These are phyloP conservation scores for Eimeria necatrix DNA, from an alignment of 169 alveolate genomes.

Conservation along the genomic window DNA sequence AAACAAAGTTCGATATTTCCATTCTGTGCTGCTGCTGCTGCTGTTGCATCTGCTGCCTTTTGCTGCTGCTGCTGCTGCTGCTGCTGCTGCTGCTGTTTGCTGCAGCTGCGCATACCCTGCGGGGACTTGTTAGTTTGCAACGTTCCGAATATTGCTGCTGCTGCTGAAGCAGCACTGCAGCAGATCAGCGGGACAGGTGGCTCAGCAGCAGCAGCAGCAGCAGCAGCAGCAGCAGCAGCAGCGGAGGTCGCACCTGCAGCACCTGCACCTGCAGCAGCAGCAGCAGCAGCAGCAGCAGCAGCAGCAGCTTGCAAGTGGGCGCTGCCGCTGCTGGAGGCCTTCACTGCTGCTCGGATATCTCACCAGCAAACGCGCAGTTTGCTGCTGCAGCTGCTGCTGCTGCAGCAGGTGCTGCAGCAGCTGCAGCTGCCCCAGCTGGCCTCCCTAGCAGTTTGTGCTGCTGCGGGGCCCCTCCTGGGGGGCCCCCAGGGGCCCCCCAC, in stretches of 20 bases:
- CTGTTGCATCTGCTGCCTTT: no score
- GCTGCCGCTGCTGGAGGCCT: background rate
- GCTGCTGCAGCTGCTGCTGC: background rate
- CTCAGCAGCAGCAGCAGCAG: background rate
- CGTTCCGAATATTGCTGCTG: background rate
- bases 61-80: no score
- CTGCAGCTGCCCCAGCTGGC: background rate
- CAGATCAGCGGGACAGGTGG: background rate
- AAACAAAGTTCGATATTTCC: no score
- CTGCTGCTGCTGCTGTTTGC: no score
- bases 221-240: no score
- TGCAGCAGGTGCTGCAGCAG: background rate
- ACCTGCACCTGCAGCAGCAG: background rate
- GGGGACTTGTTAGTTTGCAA: background rate
- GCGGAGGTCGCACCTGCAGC: no score
- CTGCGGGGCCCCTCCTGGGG: background rate
- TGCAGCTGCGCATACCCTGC: background rate
- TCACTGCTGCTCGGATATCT: background rate
- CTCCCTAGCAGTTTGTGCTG: background rate
- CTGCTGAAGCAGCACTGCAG: background rate
- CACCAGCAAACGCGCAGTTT: background rate
- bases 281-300: background rate
- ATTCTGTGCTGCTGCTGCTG: no score
- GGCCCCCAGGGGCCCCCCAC: background rate
- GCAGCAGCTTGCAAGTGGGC: background rate